Evolutionary conservation across 768 basidiomycete genomes (phyloP), one percentile per base, ranked within the genome.

Genomic region (Lentinula raphanica): DNA sequence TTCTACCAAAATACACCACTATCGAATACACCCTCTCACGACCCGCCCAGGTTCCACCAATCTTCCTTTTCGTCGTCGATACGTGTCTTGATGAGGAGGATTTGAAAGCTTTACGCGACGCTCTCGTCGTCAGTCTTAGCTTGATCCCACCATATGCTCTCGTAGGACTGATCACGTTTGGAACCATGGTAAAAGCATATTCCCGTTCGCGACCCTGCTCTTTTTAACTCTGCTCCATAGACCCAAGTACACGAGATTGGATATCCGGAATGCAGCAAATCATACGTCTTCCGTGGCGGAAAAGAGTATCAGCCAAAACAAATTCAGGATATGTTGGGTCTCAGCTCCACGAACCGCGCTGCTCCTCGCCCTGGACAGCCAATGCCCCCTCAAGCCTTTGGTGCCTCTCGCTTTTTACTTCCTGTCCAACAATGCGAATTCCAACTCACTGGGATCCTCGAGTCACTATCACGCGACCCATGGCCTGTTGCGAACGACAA

Each of bases 11-110:
- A 74, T 98, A 98, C 79, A 98, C 97, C 31, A 99, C 97, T 7
- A 97, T 99, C 74, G 97, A 99, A 75, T 99, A 99, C 77, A 98
- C 96, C n/a, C 88, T 98, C 48, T 80, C 89, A 25, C 85, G 96
- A 60, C 88, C 92, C 1, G 92, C 87, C 12, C 92, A 88, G 66
- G 88, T 96, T 45, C 95, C 96, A 3, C 96, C 97, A 53, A 84
- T 98, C 72, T 98, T 99, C 80, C 80, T 99, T 44, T 97, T 94
- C 69, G 94, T 98, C 54, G 87, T 99, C 49, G 96, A 98, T 71
- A 98, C 95, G 23, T 99, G 97, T 70, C 79, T 98, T 63, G 92
- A 94, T 65, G 90, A 92, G 60, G 94, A 97, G 29, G 97, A 98
- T 71, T 79, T 99, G 63, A 96, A 96, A 75, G 94, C 96, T 8